Conservation (phyloP, 805 yeast species). For the Ogataea methylovora region DNA sequence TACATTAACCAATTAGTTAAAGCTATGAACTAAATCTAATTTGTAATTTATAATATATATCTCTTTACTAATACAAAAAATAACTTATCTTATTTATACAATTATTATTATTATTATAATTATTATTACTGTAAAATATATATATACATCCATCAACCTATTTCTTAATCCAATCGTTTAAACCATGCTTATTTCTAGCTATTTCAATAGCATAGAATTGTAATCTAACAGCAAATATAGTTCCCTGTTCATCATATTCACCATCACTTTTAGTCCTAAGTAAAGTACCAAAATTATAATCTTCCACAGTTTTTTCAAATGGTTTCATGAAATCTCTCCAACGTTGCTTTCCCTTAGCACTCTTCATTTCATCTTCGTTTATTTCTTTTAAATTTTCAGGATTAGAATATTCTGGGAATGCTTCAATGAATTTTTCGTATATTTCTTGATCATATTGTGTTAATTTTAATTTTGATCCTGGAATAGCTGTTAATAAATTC, state of each 20-base stretch:
- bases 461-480: slow-evolving; percentile 72
- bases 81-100: not conserved
- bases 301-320: slow-evolving; percentile 76
- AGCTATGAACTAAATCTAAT: slow-evolving; percentile 71
- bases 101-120: no score
- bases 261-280: slow-evolving; percentile 63
- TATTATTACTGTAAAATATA: not conserved
- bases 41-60: slow-evolving; percentile 1
- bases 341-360: slow-evolving; percentile 67
- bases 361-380: slow-evolving; percentile 77
- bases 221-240: slow-evolving; percentile 86
- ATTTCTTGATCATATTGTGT: slow-evolving; percentile 70
- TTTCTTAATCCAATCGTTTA: slow-evolving; percentile 80
- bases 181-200: slow-evolving; percentile 82
- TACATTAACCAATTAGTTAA: slow-evolving; percentile 91
- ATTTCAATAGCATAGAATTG: slow-evolving; percentile 95
- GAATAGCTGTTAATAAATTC: slow-evolving; percentile 62
- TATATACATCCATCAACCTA: slow-evolving; percentile 9
- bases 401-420: slow-evolving; percentile 83
- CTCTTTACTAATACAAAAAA: not conserved
- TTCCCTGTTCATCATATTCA: slow-evolving; percentile 76
- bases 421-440: slow-evolving; percentile 47
- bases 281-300: slow-evolving; percentile 92
- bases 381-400: slow-evolving; percentile 49
- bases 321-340: slow-evolving; percentile 86